A percentile compares a stretch with the other conserved stretches of the same genome.
These are phyloP conservation scores for Lactifluus volemus DNA, from an alignment of 768 basidiomycete genomes.

Conservation along the genomic window DNA sequence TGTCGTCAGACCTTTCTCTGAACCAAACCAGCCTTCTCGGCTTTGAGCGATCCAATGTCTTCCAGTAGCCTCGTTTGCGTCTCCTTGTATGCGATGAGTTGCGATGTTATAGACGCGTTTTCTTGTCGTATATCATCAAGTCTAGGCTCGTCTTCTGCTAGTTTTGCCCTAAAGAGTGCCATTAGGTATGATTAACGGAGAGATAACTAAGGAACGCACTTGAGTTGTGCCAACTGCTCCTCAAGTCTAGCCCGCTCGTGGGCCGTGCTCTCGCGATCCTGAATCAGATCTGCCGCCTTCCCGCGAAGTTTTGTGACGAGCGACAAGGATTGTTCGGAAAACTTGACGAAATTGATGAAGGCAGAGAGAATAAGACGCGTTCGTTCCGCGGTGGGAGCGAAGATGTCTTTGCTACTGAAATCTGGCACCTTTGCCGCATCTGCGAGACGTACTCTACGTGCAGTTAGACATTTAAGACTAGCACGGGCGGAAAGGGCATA, in stretches of 20 bases:
- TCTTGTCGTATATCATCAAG: slow-evolving; percentile 51
- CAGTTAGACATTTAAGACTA: background rate
- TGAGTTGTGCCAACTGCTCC: slow-evolving; percentile 44
- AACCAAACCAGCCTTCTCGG: slow-evolving; percentile 54
- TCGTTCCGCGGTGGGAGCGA: slow-evolving; percentile 63
- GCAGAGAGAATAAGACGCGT: slow-evolving; percentile 72
- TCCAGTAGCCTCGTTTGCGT: slow-evolving; percentile 48
- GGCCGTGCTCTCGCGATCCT: slow-evolving; percentile 52
- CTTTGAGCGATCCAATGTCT: slow-evolving; percentile 63
- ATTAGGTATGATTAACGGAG: background rate
- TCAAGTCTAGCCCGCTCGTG: slow-evolving; percentile 42
- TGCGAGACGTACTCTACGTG: slow-evolving; percentile 55
- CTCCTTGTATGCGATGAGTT: slow-evolving; percentile 64
- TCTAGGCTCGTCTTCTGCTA: slow-evolving; percentile 60
- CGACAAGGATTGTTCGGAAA: slow-evolving; percentile 63
- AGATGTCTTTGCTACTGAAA: slow-evolving; percentile 69
- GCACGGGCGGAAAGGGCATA: slow-evolving; percentile 25
- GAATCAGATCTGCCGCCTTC: slow-evolving; percentile 43
- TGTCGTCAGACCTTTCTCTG: slow-evolving; percentile 49
- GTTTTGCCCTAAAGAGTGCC: slow-evolving; percentile 38
- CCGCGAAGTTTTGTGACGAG: slow-evolving; percentile 57
- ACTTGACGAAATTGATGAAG: slow-evolving; percentile 91
- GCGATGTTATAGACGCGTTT: slow-evolving; percentile 52
- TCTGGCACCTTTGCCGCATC: slow-evolving; percentile 64
- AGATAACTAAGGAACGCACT: slow-evolving; percentile 33